Evolutionary conservation across 805 yeast genomes (phyloP), one percentile per base, ranked within the genome.

Genomic region (Kodamaea kakaduensis): DNA sequence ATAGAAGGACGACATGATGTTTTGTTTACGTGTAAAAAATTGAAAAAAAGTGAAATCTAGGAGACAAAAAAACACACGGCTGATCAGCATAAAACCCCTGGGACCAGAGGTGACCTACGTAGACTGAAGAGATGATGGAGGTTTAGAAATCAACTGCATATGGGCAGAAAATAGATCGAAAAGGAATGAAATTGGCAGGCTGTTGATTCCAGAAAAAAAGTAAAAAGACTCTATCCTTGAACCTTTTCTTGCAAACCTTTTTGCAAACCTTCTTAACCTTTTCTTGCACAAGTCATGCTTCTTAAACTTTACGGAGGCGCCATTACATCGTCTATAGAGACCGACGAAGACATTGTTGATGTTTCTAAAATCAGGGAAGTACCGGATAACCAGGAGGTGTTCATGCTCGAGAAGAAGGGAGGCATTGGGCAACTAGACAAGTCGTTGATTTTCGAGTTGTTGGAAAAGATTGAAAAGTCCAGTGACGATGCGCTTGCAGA

Each of bases 321-420:
- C 0, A 71, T 88, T 13, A 51, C 68, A 3, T 69, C 78, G 0
- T 58, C 56, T 9, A 29, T 44, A 15, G 22, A 12, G 12, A 29
- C 36, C 24, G 19, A 3, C 40, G 88, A 4, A 95, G 96, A 0
- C 38, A 46, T 1, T 74, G 51, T 81, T 1, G 97, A 93, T 56
- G 96, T 88, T 0, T 82, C 95, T 1, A 56, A 66, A 23, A 54
- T 89, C 32, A 66, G 98, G 38, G 85, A 85, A 41, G 76, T 93
- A 3, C 97, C 98, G 0, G 97, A 93, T 51, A 79, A 88, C 1
- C 97, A 93, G 54, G 98, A 90, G 56, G 96, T 90, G 17, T 93
- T 74, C 56, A 77, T 89, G 12, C 30, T 62, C n/a, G 64, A 64
- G 30, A 42, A 50, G 63, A 9, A 44, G 59, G 9, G 59, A 8